Evolutionary conservation across 2,329 filamentous ascomycete species (phyloP).

Genomic region (Fusarium sp.): DNA sequence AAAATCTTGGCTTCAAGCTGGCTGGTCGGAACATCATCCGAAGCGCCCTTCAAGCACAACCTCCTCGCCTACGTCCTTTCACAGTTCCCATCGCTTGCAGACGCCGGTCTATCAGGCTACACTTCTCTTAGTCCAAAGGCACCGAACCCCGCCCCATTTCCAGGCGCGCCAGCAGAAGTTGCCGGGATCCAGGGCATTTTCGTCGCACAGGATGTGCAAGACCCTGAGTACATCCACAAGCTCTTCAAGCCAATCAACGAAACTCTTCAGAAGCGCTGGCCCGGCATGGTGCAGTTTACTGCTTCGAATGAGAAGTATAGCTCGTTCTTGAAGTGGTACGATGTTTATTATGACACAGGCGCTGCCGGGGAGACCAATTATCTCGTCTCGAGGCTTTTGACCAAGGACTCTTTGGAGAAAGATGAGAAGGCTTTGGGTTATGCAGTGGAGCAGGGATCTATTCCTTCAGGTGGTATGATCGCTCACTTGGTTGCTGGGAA

Average conservation of each 20-base stretch:
- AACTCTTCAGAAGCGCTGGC: slow-evolving; percentile 56
- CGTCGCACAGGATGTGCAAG: slow-evolving; percentile 54
- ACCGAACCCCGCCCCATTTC: slow-evolving; percentile 55
- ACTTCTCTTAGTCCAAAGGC: slow-evolving; percentile 55
- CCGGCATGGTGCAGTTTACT: slow-evolving; percentile 43
- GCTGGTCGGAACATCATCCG: slow-evolving; percentile 42
- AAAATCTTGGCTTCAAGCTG: slow-evolving; percentile 48
- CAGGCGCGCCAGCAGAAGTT: slow-evolving; percentile 50
- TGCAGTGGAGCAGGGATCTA: slow-evolving; percentile 55
- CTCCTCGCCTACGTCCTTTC: slow-evolving; percentile 62
- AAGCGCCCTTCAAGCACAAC: slow-evolving; percentile 58
- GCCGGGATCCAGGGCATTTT: slow-evolving; percentile 54
- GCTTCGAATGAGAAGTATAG: slow-evolving; percentile 43
- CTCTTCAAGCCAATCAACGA: slow-evolving; percentile 55
- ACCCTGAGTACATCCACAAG: slow-evolving; percentile 42
- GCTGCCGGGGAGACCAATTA: slow-evolving; percentile 54
- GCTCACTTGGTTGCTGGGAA: slow-evolving; percentile 60
- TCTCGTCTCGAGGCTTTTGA: slow-evolving; percentile 61
- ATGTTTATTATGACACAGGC: slow-evolving; percentile 53
- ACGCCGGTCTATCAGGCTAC: slow-evolving; percentile 66
- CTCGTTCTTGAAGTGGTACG: slow-evolving; percentile 56
- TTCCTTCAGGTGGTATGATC: slow-evolving; percentile 47
- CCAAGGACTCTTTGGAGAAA: slow-evolving; percentile 51
- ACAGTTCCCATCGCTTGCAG: slow-evolving; percentile 61
- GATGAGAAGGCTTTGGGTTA: slow-evolving; percentile 49